Percentiles rank a stretch among this genome's conserved stretches.
phyloP scores from a whole-genome alignment of 2,329 filamentous ascomycete genomes.

The Beauveria bassiana region DNA sequence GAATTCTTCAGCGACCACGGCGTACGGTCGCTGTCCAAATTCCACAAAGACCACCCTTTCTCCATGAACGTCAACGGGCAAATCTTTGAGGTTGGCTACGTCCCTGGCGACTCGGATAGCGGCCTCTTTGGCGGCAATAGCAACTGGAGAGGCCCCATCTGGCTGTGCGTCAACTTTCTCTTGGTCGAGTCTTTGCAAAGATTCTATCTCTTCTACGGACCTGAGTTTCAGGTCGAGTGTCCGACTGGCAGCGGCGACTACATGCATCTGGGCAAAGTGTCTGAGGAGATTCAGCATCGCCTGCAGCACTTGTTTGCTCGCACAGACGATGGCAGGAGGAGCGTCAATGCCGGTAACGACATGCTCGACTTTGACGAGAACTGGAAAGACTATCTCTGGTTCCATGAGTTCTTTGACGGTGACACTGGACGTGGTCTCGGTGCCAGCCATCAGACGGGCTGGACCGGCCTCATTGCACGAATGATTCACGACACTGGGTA shows the following conservation, averaged over 20 bases:
- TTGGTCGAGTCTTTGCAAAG: conserved; percentile 89
- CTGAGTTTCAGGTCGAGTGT: conserved; percentile 81
- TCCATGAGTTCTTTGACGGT: conserved; percentile 95
- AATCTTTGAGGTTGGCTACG: conserved; percentile 77
- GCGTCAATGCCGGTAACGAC: conserved; percentile 79
- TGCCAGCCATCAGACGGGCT: conserved; percentile 90
- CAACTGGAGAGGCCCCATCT: conserved; percentile 94
- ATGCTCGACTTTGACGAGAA: conserved; percentile 83
- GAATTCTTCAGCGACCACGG: conserved; percentile 89
- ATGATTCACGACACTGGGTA: conserved; percentile 98
- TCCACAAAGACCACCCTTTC: conserved; percentile 81
- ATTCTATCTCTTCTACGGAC: conserved; percentile 94
- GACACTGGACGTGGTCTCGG: conserved; percentile 84
- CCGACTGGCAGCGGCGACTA: conserved; percentile 87
- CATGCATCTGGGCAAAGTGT: conserved; percentile 92
- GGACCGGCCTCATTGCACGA: conserved; percentile 91
- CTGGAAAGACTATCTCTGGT: conserved; percentile 83
- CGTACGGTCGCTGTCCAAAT: conserved; percentile 86
- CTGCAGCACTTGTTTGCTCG: conserved; percentile 86
- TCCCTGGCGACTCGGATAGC: conserved; percentile 93
- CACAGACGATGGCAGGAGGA: conserved; percentile 76
- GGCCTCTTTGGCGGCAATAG: conserved; percentile 94
- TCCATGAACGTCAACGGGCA: conserved; percentile 96
- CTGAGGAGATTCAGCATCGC: conserved; percentile 90
- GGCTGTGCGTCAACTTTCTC: conserved; percentile 93